Conservation (phyloP, 345 rosid genomes). For the Diplotaxis tenuifolia region DNA sequence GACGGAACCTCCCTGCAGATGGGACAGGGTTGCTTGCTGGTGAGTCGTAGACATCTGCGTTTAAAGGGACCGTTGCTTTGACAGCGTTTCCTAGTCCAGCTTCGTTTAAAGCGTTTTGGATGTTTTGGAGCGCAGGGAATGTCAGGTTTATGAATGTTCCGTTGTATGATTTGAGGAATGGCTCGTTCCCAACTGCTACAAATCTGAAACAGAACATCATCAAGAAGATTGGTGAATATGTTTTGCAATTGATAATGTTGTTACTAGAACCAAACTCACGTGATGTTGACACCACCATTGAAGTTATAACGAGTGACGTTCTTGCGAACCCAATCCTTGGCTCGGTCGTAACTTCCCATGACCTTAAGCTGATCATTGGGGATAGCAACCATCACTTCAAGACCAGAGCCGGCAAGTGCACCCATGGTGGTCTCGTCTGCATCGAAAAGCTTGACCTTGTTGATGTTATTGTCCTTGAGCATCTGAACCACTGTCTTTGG, state of each 20-base stretch:
- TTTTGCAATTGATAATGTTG: background rate
- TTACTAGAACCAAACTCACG: conserved; percentile 44
- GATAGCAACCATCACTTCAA: conserved; percentile 91
- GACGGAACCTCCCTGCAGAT: conserved; percentile 72
- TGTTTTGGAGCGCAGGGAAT: conserved; percentile 79
- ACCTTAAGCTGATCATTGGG: conserved; percentile 75
- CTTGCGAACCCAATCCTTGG: conserved; percentile 62
- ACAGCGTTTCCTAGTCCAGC: conserved; percentile 64
- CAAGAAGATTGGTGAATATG: background rate
- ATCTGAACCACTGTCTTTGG: conserved; percentile 64
- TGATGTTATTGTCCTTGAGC: conserved; percentile 71
- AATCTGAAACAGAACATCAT: conserved; percentile 46
- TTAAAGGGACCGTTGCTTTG: conserved; percentile 80
- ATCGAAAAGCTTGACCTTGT: conserved; percentile 85
- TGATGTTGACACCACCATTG: conserved; percentile 71
- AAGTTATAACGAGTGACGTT: conserved; percentile 69
- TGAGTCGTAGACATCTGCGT: conserved; percentile 77
- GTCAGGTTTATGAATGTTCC: conserved; percentile 59
- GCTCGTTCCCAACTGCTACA: conserved; percentile 86
- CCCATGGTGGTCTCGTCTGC: conserved; percentile 58
- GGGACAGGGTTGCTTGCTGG: conserved; percentile 61
- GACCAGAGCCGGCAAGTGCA: conserved; percentile 64
- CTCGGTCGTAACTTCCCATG: conserved; percentile 55
- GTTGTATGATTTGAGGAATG: conserved; percentile 69
- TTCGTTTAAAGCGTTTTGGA: conserved; percentile 82